Evolutionary conservation across 805 yeast genomes (phyloP).

Genomic region (Danielia oregonensis): DNA sequence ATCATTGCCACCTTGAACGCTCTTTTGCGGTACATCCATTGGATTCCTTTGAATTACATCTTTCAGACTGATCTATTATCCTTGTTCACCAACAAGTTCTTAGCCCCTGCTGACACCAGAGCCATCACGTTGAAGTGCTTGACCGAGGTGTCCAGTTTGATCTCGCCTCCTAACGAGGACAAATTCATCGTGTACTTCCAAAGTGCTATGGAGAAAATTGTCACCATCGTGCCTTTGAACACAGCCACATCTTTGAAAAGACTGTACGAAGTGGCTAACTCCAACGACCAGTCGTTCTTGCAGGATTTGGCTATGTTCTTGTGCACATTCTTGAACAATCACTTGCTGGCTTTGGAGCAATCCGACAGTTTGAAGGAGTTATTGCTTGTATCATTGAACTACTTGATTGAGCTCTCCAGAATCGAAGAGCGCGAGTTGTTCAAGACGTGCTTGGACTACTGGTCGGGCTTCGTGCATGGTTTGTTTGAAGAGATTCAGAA

Average conservation of each 20-base stretch:
- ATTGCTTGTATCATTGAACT: conserved; percentile 69
- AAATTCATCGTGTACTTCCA: conserved; percentile 70
- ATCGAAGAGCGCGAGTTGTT: conserved; percentile 95
- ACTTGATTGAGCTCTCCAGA: conserved; percentile 78
- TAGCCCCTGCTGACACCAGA: conserved; percentile 75
- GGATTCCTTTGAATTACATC: conserved; percentile 90
- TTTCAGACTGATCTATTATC: conserved; percentile 82
- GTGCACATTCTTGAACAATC: conserved; percentile 77
- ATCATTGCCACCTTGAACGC: conserved; percentile 82
- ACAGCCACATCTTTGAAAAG: conserved; percentile 64
- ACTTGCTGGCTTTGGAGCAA: conserved; percentile 61
- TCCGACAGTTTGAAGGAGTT: conserved; percentile 50
- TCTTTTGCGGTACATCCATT: conserved; percentile 78
- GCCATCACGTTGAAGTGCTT: conserved; percentile 85
- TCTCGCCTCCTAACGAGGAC: conserved; percentile 47
- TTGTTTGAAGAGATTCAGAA: conserved; percentile 83
- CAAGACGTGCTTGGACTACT: conserved; percentile 92
- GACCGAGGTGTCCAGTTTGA: conserved; percentile 80
- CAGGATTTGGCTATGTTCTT: conserved; percentile 94
- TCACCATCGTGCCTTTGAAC: conserved; percentile 57
- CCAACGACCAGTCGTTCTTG: conserved; percentile 86
- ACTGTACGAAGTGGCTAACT: conserved; percentile 69
- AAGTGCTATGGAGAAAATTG: conserved; percentile 67
- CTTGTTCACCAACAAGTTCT: conserved; percentile 68
- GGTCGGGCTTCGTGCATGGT: conserved; percentile 82